Percentiles rank a stretch among this genome's conserved stretches.
Conservation (phyloP, 2,329 filamentous ascomycete species). For the Sporothrix euskadiensis region DNA sequence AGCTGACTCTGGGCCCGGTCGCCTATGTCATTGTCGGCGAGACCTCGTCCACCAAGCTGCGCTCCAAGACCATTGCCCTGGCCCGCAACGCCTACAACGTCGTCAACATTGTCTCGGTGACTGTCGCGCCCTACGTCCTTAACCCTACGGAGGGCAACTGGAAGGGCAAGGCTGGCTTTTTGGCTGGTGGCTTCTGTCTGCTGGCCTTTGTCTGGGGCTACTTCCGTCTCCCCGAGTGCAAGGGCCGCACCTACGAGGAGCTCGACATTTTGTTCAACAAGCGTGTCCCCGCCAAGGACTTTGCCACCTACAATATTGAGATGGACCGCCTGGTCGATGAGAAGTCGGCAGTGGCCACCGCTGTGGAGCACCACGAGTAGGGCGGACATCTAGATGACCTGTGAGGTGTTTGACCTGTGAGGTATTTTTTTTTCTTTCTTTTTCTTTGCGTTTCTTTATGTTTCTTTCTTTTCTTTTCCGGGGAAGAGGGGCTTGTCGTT, state of each 20-base stretch:
- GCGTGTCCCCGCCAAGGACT: neutral
- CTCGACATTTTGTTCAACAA: constrained; percentile 11
- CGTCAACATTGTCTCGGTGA: constrained; percentile 45
- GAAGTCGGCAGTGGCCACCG: neutral
- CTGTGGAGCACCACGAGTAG: constrained; percentile 5
- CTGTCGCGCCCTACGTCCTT: constrained; percentile 43
- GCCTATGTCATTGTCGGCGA: constrained; percentile 52
- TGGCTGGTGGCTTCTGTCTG: constrained; percentile 48
- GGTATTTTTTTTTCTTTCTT: no score
- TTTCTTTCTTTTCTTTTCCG: no score
- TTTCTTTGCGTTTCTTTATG: no score
- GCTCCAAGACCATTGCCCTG: constrained; percentile 49
- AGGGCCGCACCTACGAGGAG: constrained; percentile 14
- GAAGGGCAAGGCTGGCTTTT: constrained; percentile 47
- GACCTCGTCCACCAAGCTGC: constrained; percentile 49
- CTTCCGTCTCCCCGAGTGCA: constrained; percentile 50
- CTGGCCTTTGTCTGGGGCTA: constrained; percentile 48
- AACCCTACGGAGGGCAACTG: constrained; percentile 43
- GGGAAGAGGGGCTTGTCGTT: no score
- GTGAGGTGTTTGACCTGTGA: no score
- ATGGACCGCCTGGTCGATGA: neutral
- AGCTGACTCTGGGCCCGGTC: constrained; percentile 45
- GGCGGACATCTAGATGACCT: neutral
- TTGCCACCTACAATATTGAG: neutral
- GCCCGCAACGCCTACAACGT: constrained; percentile 49